Percentiles rank a stretch among this genome's conserved stretches.
Conservation (phyloP, 257 asterid genomes). For the Leonotis leonurus region DNA sequence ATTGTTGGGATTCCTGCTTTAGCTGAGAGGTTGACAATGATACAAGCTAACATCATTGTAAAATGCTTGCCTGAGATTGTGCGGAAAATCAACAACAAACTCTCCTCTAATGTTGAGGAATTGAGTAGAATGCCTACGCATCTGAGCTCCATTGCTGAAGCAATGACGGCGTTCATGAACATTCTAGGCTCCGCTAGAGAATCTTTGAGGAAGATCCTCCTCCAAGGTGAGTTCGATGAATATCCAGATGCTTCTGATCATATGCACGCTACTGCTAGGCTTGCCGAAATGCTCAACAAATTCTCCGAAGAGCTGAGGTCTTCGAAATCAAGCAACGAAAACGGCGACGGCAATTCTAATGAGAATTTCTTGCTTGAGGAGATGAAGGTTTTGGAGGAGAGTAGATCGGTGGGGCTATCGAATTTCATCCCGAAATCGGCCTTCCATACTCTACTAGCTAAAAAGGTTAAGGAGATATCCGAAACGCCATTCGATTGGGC, state of each 20-base stretch:
- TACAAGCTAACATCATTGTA: neutral
- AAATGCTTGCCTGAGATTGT: slow-evolving; percentile 1
- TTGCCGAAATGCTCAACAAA: slow-evolving; percentile 18
- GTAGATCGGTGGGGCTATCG: slow-evolving; percentile 17
- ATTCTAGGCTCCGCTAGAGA: slow-evolving; percentile 24
- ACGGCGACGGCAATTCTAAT: no score
- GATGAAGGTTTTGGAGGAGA: slow-evolving; percentile 24
- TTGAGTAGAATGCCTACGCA: neutral
- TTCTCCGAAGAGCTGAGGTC: slow-evolving; percentile 10
- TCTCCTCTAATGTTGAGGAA: neutral
- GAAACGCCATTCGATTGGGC: slow-evolving; percentile 14
- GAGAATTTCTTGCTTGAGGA: slow-evolving; percentile 19
- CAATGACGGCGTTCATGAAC: slow-evolving; percentile 22
- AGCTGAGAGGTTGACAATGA: slow-evolving; percentile 11
- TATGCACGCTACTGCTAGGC: slow-evolving; percentile 25
- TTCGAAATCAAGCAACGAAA: neutral
- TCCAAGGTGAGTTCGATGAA: slow-evolving; percentile 40
- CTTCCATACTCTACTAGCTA: slow-evolving; percentile 16
- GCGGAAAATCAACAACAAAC: neutral
- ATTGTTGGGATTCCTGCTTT: slow-evolving; percentile 29
- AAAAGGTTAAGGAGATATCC: slow-evolving; percentile 17
- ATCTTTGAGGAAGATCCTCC: slow-evolving; percentile 26
- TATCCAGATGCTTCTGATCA: slow-evolving; percentile 21
- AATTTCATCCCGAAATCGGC: slow-evolving; percentile 22
- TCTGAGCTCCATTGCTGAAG: slow-evolving; percentile 16